A percentile compares a stretch with the other conserved stretches of the same genome.
phyloP scores from a whole-genome alignment of 2,329 filamentous ascomycete species.

The Fusarium redolens region DNA sequence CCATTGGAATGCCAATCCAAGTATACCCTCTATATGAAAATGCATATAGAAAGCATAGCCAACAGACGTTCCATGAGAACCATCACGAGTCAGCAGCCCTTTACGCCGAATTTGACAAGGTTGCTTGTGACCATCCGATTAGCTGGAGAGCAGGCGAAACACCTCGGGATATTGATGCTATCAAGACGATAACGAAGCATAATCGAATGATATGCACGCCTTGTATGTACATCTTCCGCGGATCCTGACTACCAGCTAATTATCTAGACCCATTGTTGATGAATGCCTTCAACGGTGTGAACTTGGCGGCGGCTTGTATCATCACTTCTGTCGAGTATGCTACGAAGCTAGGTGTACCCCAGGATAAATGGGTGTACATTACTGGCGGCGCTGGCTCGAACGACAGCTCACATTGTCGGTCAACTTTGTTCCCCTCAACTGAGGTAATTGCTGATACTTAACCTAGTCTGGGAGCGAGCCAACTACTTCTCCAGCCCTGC shows the following conservation, averaged over 20 bases:
- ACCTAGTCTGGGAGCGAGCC: conserved; percentile 69
- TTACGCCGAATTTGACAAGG: conserved; percentile 69
- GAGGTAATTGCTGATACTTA: accelerated
- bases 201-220: conserved; percentile 77
- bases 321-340: conserved; percentile 69
- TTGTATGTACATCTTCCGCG: conserved; percentile 56
- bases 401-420: conserved; percentile 64
- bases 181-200: conserved; percentile 63
- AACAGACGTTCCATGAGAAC: conserved; percentile 66
- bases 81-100: conserved; percentile 67
- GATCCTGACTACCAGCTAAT: accelerated
- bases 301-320: conserved; percentile 70
- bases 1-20: conserved; percentile 72
- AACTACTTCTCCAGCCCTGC: conserved; percentile 68
- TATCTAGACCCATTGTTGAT: conserved; percentile 71
- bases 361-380: conserved; percentile 71
- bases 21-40: conserved; percentile 77
- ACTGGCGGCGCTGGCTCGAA: conserved; percentile 71
- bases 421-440: accelerated
- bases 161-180: conserved; percentile 59
- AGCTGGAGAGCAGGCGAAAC: conserved; percentile 68
- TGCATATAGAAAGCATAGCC: conserved; percentile 66
- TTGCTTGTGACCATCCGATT: conserved; percentile 63
- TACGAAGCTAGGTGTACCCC: conserved; percentile 62
- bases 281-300: conserved; percentile 78